Base-by-base conservation (phyloP, 371 early-diverging fungal genomes). In the Entomophthora muscae region DNA sequence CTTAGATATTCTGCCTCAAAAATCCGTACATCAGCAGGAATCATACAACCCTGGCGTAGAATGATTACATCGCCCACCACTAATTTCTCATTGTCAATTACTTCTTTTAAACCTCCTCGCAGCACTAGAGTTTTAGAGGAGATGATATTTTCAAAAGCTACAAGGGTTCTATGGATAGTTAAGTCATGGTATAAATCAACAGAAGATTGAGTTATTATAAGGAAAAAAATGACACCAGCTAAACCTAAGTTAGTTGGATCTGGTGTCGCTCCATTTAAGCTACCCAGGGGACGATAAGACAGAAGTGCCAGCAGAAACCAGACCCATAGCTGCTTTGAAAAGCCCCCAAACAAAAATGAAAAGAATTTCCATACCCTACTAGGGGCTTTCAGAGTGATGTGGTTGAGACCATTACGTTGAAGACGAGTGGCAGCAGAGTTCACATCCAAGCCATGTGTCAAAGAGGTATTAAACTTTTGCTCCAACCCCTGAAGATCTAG, bases 21-120 rank as follows among this genome's bases (percentile, higher is more conserved):
- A 13, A 93, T 71, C 27, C 91, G 82, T 23, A 85, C 77, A 70
- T 94, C 93, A n/a, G 93, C 95, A n/a, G 85, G 86, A 33, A 93
- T 80, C 5, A 84, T 84, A 65, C 92, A 90, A 52, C 93, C 92
- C 67, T 84, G 83, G 66, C 89, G 86, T 32, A 94, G 73, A 27
- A 84, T 73, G 33, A 94, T 72, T 32, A 94, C 67, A 70, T 95
- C 95, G 24, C 95, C 95, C 26, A 89, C 89, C 7, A 90, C 91
- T 3, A 94, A 67, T 24, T 83, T 83, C n/a, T 51, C n/a, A n/a
- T 51, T 51, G n/a, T 51, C 51, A 12, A 51, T 51, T 51, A 51
- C 12, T n/a, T n/a, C n/a, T 51, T n/a, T 51, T n/a, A n/a, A 7
- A 51, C 51, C 51, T 12, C n/a, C 51, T 51, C 51, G 51, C 10